Conservation (phyloP, 495 filamentous ascomycete species). For the Podospora australis region DNA sequence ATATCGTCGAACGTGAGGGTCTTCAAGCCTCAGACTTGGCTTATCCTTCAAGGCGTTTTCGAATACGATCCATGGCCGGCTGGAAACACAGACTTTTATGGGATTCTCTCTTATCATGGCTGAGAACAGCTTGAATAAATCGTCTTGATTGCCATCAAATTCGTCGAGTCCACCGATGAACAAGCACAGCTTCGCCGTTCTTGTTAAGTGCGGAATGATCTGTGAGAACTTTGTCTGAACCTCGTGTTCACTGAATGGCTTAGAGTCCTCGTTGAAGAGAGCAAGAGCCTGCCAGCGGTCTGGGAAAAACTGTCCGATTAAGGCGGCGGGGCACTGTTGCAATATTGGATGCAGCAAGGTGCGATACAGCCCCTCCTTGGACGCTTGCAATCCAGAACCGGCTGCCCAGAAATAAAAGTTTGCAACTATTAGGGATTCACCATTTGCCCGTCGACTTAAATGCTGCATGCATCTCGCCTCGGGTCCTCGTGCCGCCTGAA, state of each 20-base stretch:
- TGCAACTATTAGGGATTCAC: slow-evolving; percentile 1
- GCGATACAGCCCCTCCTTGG: slow-evolving; percentile 13
- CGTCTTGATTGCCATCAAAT: slow-evolving; percentile 23
- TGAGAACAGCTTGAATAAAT: slow-evolving; percentile 21
- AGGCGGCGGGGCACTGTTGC: neutral
- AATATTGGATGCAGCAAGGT: slow-evolving; percentile 15
- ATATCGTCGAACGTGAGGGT: slow-evolving; percentile 30
- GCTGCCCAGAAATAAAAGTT: slow-evolving; percentile 21
- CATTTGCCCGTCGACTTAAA: slow-evolving; percentile 2
- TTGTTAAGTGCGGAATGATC: neutral
- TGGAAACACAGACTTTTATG: slow-evolving; percentile 34
- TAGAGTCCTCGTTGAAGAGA: slow-evolving; percentile 1
- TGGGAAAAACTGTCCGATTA: slow-evolving; percentile 18
- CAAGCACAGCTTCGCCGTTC: neutral
- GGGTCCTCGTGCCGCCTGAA: neutral
- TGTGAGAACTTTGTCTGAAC: neutral
- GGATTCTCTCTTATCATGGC: neutral
- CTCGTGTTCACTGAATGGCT: neutral
- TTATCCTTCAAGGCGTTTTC: slow-evolving; percentile 17
- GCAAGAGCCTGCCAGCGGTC: slow-evolving; percentile 13
- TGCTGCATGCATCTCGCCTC: neutral
- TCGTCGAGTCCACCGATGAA: slow-evolving; percentile 33
- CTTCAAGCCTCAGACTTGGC: slow-evolving; percentile 25
- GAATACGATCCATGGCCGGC: slow-evolving; percentile 25
- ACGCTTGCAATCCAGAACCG: slow-evolving; percentile 15